Base-by-base conservation (phyloP, 257 asterid genomes). In the Solanum peruvianum region DNA sequence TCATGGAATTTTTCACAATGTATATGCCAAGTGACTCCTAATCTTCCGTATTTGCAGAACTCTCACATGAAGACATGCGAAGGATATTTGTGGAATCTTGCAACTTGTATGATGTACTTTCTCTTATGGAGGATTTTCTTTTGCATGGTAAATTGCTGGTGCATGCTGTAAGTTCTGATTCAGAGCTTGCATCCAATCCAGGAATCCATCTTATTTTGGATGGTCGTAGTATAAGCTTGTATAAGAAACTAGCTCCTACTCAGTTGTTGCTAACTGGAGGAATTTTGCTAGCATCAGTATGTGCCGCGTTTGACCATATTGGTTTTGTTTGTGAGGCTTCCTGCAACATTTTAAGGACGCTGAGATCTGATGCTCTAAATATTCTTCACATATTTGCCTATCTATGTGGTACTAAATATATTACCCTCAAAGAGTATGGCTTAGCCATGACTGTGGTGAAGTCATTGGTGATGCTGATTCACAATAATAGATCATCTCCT, bases 241-340 rank as follows among this genome's bases (percentile, higher is more conserved):
- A 90, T 45, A 88, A 87, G 87, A 90, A 90, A 87, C 89, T 70
- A 33, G 99, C 96, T 83, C 90, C 98, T 23, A 82, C 90, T 88
- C 86, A 89, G 72, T 93, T 90, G 84, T 89, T 93, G 90, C 88
- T 93, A 81, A 95, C 93, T 45, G 97, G 94, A 33, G 97, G 91
- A 11, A 89, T 92, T 87, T 82, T 96, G 31, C 90, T 97, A 76
- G 98, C 98, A 72, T 93, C 95, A 45, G 69, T 97, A 75, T 97
- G 98, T 91, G 88, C 88, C 11, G 94, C 94, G n/a, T 73, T 93
- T 86, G 95, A 92, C 89, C 92, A 92, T 66, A 85, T 95, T 88
- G 96, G 96, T 87, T 92, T 93, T 87, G 81, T 96, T 89, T 94
- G 98, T 90, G 99, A 95, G 93, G 90, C 91, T 56, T 95, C 99